phyloP scores from a whole-genome alignment of 257 asterid genomes.

The Leonotis leonurus region DNA sequence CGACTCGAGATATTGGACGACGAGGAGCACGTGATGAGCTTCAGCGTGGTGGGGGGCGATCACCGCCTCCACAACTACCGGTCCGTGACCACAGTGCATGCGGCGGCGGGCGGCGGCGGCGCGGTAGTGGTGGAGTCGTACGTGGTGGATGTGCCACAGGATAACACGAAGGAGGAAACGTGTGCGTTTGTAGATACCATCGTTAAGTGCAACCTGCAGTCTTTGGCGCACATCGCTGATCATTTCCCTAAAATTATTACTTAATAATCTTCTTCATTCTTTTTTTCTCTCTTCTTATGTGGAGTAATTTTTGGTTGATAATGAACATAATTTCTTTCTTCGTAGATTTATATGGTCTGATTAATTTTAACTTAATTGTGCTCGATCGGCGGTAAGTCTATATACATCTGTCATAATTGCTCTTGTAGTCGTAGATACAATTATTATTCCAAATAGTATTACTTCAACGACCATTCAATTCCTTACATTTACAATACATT shows the following conservation, averaged over 20 bases:
- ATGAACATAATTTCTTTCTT: neutral
- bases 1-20: constrained; percentile 71
- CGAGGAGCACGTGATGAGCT: constrained; percentile 67
- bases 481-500: too few species aligned
- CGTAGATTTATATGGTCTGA: constrained; percentile 34
- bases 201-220: constrained; percentile 69
- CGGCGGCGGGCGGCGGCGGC: constrained; percentile 19
- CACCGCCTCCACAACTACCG: constrained; percentile 63
- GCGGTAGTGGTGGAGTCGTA: constrained; percentile 82
- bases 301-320: neutral
- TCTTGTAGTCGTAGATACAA: too few species aligned
- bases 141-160: constrained; percentile 72
- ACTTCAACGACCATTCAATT: too few species aligned
- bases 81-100: constrained; percentile 68
- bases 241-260: constrained; percentile 24
- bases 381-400: too few species aligned
- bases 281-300: too few species aligned
- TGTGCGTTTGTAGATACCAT: constrained; percentile 70
- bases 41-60: constrained; percentile 74
- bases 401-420: too few species aligned
- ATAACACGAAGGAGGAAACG: constrained; percentile 72
- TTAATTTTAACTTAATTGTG: too few species aligned
- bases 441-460: too few species aligned
- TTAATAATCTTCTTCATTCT: too few species aligned
- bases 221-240: constrained; percentile 50